Evolutionary conservation across 257 asterid genomes (phyloP).

Genomic region (Rubia yunnanensis): DNA sequence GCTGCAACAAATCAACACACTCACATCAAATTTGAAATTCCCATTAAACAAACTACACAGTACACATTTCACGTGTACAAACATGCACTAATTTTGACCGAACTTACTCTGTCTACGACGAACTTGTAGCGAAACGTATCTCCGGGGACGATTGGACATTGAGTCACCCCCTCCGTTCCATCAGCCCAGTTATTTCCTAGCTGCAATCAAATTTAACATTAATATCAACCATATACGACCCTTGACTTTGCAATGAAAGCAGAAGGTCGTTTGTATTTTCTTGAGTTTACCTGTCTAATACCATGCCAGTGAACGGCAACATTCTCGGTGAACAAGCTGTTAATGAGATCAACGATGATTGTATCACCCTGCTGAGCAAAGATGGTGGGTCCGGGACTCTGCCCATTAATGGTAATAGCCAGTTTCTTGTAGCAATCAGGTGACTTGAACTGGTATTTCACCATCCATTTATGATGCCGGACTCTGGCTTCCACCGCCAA

Average conservation of each 20-base stretch:
- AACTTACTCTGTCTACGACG: constrained; percentile 70
- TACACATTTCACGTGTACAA: too few relatives aligned
- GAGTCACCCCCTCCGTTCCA: constrained; percentile 93
- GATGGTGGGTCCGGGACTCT: constrained; percentile 80
- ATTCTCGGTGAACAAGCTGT: constrained; percentile 62
- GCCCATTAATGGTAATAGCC: constrained; percentile 65
- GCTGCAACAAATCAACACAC: constrained; percentile 28
- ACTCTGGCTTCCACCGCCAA: constrained; percentile 36
- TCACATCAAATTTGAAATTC: too few relatives aligned
- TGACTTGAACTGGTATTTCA: constrained; percentile 64
- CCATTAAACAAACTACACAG: too few relatives aligned
- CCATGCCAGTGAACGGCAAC: constrained; percentile 97
- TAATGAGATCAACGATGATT: constrained; percentile 60
- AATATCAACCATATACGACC: background rate
- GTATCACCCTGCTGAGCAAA: constrained; percentile 75
- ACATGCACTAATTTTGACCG: too few relatives aligned
- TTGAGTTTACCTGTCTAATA: constrained; percentile 58
- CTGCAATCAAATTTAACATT: constrained; percentile 21
- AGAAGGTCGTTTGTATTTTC: background rate
- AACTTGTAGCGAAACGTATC: constrained; percentile 70
- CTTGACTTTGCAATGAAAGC: background rate
- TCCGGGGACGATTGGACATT: constrained; percentile 81
- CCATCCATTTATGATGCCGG: constrained; percentile 68
- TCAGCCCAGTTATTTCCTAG: constrained; percentile 90
- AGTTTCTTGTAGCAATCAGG: constrained; percentile 78